Percentiles rank a stretch among this genome's conserved stretches.
These are phyloP conservation scores for Cystobasidium sp. DNA, from an alignment of 1,284 basidiomycete genomes.

Conservation along the genomic window DNA sequence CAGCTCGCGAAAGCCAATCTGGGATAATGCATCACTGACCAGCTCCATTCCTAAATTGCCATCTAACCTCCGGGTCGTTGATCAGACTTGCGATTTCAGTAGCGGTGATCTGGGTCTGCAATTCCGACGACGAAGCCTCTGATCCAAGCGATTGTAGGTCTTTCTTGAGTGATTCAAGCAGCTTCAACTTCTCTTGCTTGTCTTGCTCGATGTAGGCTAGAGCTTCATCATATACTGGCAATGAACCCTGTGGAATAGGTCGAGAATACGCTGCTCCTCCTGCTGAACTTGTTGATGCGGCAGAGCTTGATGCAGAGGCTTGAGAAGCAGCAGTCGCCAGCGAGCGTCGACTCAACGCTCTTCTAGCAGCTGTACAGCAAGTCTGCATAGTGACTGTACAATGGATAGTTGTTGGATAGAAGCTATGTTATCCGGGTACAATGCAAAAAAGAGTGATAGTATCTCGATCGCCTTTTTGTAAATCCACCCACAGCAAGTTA, in stretches of 20 bases:
- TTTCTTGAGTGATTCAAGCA: constrained; percentile 45
- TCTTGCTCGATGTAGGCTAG: constrained; percentile 67
- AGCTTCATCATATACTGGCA: constrained; percentile 83
- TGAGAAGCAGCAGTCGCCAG: neutral
- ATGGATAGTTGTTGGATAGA: neutral
- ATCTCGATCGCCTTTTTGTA: neutral
- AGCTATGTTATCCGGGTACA: neutral
- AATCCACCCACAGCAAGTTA: neutral
- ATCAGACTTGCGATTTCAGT: constrained; percentile 70
- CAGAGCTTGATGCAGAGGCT: constrained; percentile 18
- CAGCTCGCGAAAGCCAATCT: neutral
- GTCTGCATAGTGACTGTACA: constrained; percentile 17
- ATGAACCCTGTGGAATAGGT: constrained; percentile 68
- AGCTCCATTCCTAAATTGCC: constrained; percentile 74
- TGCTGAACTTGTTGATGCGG: neutral
- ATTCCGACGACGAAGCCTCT: neutral
- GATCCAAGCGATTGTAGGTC: constrained; percentile 49
- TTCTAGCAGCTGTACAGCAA: constrained; percentile 23
- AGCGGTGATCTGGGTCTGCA: constrained; percentile 61
- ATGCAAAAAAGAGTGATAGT: neutral
- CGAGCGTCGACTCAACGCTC: neutral
- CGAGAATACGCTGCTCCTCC: constrained; percentile 49
- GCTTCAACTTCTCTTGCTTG: constrained; percentile 56
- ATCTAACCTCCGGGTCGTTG: constrained; percentile 76
- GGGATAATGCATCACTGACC: constrained; percentile 62